Percentiles rank a stretch among this genome's conserved stretches.
Evolutionary conservation across 2,329 filamentous ascomycete species (phyloP).

Genomic region (Rhinocladiella mackenziei): DNA sequence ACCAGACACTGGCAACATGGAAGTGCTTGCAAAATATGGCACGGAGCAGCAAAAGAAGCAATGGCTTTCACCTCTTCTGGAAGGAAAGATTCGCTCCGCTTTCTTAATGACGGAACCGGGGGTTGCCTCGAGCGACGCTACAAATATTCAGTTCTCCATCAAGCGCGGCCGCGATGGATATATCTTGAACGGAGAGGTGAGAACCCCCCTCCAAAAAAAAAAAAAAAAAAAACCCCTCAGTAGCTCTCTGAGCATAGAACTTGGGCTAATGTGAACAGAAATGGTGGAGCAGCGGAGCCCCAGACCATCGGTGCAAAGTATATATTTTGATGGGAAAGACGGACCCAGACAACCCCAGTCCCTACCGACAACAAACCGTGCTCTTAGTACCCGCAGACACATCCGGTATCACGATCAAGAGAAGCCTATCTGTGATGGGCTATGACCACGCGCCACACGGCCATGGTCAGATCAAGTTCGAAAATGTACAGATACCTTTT

Average conservation of each 20-base stretch:
- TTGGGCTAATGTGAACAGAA: too few species aligned
- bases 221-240: too few species aligned
- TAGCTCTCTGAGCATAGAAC: too few species aligned
- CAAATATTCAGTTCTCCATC: constrained; percentile 84
- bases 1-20: constrained; percentile 93
- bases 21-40: constrained; percentile 87
- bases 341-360: constrained; percentile 69
- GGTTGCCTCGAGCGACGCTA: constrained; percentile 84
- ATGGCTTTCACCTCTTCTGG: constrained; percentile 77
- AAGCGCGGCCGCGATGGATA: constrained; percentile 79
- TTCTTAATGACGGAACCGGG: constrained; percentile 94
- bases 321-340: constrained; percentile 98
- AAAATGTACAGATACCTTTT: constrained; percentile 81
- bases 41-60: constrained; percentile 66
- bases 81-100: constrained; percentile 80
- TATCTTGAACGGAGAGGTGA: constrained; percentile 70
- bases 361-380: too few species aligned
- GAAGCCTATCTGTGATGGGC: constrained; percentile 90
- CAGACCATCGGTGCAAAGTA: constrained; percentile 84
- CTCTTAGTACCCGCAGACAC: constrained; percentile 81
- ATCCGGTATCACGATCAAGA: constrained; percentile 84
- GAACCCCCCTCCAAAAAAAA: too few species aligned
- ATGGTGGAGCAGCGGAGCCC: constrained; percentile 98
- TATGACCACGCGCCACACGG: constrained; percentile 98
- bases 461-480: constrained; percentile 87